Evolutionary conservation across 2,329 filamentous ascomycete species (phyloP).

Genomic region (Colletotrichum cuscutae): DNA sequence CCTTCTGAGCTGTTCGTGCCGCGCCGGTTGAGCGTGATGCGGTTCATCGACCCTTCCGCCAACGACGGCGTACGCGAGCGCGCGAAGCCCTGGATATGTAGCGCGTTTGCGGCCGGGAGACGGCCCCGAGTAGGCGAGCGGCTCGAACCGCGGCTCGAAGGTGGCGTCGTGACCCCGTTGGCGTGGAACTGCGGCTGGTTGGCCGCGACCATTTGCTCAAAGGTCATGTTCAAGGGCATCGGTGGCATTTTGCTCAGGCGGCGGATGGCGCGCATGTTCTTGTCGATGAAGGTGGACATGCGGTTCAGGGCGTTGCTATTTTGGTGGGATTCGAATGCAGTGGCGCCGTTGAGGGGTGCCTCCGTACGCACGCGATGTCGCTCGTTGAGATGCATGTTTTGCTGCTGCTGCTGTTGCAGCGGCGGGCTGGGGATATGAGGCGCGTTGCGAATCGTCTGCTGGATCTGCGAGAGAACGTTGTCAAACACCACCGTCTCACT

Average conservation of each 20-base stretch:
- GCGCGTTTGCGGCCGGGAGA: constrained; percentile 6
- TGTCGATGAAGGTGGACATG: constrained; percentile 56
- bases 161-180: constrained; percentile 41
- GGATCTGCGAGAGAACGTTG: constrained; percentile 54
- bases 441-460: constrained; percentile 44
- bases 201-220: constrained; percentile 44
- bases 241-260: constrained; percentile 53
- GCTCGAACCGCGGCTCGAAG: constrained; percentile 46
- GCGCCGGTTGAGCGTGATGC: constrained; percentile 35
- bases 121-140: constrained; percentile 38
- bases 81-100: constrained; percentile 30
- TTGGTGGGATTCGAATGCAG: constrained; percentile 53
- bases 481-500: constrained; percentile 56
- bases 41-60: constrained; percentile 19
- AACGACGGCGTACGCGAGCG: constrained; percentile 33
- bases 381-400: constrained; percentile 48
- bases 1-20: constrained; percentile 33
- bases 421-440: constrained; percentile 37
- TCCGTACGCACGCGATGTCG: constrained; percentile 51
- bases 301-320: constrained; percentile 53
- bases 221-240: constrained; percentile 40
- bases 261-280: constrained; percentile 54
- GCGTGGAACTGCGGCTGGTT: constrained; percentile 37
- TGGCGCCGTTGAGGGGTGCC: constrained; percentile 45
- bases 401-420: constrained; percentile 17